A percentile compares a stretch with the other conserved stretches of the same genome.
Evolutionary conservation across 2,329 filamentous ascomycete genomes (phyloP).

Genomic region (Neofusicoccum laricinum): DNA sequence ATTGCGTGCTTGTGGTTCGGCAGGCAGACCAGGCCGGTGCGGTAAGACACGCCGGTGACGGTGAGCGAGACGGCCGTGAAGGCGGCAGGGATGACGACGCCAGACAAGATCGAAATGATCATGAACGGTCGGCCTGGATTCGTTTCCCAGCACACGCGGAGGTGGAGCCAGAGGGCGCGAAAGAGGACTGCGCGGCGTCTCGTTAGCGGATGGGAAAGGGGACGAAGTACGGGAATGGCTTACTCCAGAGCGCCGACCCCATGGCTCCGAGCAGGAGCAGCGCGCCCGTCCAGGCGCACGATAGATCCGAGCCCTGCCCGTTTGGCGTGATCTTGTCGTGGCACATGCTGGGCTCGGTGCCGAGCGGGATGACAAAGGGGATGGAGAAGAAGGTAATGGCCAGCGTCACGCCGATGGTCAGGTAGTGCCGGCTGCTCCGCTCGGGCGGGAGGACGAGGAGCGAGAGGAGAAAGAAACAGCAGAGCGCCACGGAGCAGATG

Average conservation of each 20-base stretch:
- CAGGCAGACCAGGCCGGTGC: conserved; percentile 35
- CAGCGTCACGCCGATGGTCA: conserved; percentile 74
- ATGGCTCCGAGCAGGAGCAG: conserved; percentile 77
- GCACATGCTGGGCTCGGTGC: conserved; percentile 70
- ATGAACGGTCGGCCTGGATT: conserved; percentile 31
- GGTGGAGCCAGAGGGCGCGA: conserved; percentile 37
- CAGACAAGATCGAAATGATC: conserved; percentile 28
- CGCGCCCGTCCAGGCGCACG: conserved; percentile 77
- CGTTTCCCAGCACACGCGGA: conserved; percentile 38
- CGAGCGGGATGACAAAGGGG: conserved; percentile 67
- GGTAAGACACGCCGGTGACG: conserved; percentile 36
- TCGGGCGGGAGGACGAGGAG: conserved; percentile 76
- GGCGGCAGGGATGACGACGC: conserved; percentile 29
- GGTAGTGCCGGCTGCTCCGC: conserved; percentile 82
- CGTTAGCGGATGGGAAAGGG: not conserved
- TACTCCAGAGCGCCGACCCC: conserved; percentile 72
- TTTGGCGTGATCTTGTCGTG: conserved; percentile 82
- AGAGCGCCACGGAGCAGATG: conserved; percentile 67
- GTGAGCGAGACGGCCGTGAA: conserved; percentile 30
- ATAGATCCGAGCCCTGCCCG: conserved; percentile 69
- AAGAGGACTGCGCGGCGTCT: conserved; percentile 26
- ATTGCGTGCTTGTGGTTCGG: conserved; percentile 35
- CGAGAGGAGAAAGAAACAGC: conserved; percentile 70
- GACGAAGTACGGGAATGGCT: conserved; percentile 18
- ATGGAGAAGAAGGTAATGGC: conserved; percentile 68